phyloP scores from a whole-genome alignment of 2,329 filamentous ascomycete genomes.

The Graphilbum sp. region DNA sequence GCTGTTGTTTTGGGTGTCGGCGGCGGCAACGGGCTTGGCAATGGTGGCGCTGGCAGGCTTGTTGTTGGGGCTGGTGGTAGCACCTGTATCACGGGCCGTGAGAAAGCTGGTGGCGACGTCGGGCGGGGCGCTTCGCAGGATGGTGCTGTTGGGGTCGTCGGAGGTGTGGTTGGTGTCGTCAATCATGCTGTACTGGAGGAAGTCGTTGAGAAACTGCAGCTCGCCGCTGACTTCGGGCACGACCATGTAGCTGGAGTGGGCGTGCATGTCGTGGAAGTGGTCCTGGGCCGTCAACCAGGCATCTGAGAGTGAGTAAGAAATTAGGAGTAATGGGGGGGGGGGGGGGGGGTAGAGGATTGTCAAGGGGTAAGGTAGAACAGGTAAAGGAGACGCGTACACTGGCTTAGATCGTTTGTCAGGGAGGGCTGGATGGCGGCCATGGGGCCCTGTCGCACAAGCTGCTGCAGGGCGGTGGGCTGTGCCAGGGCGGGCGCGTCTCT shows the following conservation, averaged over 20 bases:
- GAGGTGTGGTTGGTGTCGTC: slow-evolving; percentile 63
- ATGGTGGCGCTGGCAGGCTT: slow-evolving; percentile 10
- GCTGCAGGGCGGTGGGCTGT: slow-evolving; percentile 38
- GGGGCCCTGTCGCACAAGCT: slow-evolving; percentile 53
- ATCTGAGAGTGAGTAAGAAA: slow-evolving; percentile 35
- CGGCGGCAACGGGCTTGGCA: too few relatives aligned
- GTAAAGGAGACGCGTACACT: slow-evolving; percentile 43
- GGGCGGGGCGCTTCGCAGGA: slow-evolving; percentile 24
- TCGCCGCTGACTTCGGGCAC: slow-evolving; percentile 84
- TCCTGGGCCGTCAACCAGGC: slow-evolving; percentile 68
- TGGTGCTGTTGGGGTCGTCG: slow-evolving; percentile 40
- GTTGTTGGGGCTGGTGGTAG: slow-evolving; percentile 22
- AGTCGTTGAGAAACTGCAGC: slow-evolving; percentile 93
- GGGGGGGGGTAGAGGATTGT: slow-evolving; percentile 18
- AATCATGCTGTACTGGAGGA: slow-evolving; percentile 78
- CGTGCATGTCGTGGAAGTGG: slow-evolving; percentile 87
- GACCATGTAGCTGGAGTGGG: slow-evolving; percentile 90
- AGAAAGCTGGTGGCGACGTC: slow-evolving; percentile 34
- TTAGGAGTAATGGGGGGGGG: slow-evolving; percentile 1
- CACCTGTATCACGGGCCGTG: slow-evolving; percentile 21
- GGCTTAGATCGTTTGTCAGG: slow-evolving; percentile 45
- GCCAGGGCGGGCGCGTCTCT: slow-evolving; percentile 16
- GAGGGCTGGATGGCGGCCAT: slow-evolving; percentile 50
- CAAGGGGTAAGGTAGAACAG: slow-evolving; percentile 30
- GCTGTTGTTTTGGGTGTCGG: background rate